Percentiles rank a stretch among this genome's conserved stretches.
phyloP scores from a whole-genome alignment of 495 filamentous ascomycete species.

The Penicillium alfredii region DNA sequence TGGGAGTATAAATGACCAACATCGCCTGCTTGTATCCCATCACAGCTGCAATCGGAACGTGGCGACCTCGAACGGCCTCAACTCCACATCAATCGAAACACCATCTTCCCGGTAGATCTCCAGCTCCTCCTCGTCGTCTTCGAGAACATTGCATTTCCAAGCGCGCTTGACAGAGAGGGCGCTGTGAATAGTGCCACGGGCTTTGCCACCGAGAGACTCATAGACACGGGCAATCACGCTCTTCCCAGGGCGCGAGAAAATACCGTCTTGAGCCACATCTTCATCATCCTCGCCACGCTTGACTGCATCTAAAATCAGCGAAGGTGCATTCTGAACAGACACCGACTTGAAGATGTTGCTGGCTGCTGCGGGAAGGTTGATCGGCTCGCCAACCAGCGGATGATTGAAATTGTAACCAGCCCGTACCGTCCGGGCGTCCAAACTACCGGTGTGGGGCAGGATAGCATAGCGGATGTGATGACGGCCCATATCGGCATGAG shows the following conservation, averaged over 20 bases:
- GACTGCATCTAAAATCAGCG: slow-evolving; percentile 72
- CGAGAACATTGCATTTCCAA: slow-evolving; percentile 68
- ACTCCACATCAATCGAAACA: slow-evolving; percentile 50
- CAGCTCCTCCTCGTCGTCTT: slow-evolving; percentile 53
- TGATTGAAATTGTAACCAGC: slow-evolving; percentile 88
- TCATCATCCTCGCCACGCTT: slow-evolving; percentile 96
- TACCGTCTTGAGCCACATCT: slow-evolving; percentile 68
- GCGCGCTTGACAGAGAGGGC: slow-evolving; percentile 65
- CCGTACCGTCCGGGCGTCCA: slow-evolving; percentile 68
- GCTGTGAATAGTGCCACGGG: slow-evolving; percentile 59
- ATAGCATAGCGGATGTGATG: slow-evolving; percentile 90
- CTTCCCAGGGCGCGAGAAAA: slow-evolving; percentile 61
- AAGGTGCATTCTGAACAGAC: slow-evolving; percentile 48
- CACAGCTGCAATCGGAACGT: slow-evolving; percentile 73
- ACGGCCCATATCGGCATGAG: slow-evolving; percentile 90
- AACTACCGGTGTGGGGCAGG: slow-evolving; percentile 68
- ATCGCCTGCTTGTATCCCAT: no score
- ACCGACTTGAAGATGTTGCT: slow-evolving; percentile 40
- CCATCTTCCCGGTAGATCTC: slow-evolving; percentile 39
- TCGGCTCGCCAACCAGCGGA: slow-evolving; percentile 55
- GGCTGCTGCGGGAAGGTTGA: slow-evolving; percentile 12
- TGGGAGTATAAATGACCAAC: no score
- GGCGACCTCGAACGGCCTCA: slow-evolving; percentile 86
- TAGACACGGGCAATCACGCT: slow-evolving; percentile 82
- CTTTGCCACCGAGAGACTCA: slow-evolving; percentile 83